Percentiles rank a stretch among this genome's conserved stretches.
Conservation (phyloP, 2,329 filamentous ascomycete species). For the Ophiosphaerella herpotricha region DNA sequence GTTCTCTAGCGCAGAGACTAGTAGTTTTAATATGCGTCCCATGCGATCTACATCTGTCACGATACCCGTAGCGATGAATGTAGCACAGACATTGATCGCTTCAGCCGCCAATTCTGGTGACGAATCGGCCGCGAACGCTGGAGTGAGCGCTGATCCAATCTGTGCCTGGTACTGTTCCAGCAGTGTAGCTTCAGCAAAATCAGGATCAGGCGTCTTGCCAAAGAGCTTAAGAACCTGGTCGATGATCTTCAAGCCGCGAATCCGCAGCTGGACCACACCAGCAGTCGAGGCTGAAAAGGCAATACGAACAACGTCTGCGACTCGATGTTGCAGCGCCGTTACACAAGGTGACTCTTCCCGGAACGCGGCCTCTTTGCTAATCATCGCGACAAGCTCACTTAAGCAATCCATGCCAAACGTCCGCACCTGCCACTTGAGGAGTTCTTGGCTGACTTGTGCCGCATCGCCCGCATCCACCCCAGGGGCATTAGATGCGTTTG, state of each 20-base stretch:
- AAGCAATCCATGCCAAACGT: slow-evolving; percentile 92
- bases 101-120: slow-evolving; percentile 94
- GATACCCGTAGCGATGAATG: slow-evolving; percentile 95
- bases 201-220: slow-evolving; percentile 90
- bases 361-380: slow-evolving; percentile 76
- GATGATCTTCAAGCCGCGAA: slow-evolving; percentile 92
- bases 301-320: slow-evolving; percentile 94
- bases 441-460: slow-evolving; percentile 69
- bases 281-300: slow-evolving; percentile 97
- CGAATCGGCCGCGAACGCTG: slow-evolving; percentile 93
- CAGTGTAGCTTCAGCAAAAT: slow-evolving; percentile 95
- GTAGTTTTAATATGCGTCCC: slow-evolving; percentile 93
- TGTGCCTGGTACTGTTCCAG: slow-evolving; percentile 98
- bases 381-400: slow-evolving; percentile 77
- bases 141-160: slow-evolving; percentile 93
- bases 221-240: slow-evolving; percentile 95
- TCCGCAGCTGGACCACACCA: slow-evolving; percentile 83
- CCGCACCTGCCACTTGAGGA: slow-evolving; percentile 91
- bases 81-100: slow-evolving; percentile 96
- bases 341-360: slow-evolving; percentile 81
- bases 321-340: slow-evolving; percentile 74
- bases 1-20: slow-evolving; percentile 88
- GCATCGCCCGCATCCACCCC: slow-evolving; percentile 49
- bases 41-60: slow-evolving; percentile 98
- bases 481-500: slow-evolving; percentile 67